Base-by-base conservation (phyloP, 1,139 yeast species). In the Geotrichum citri-aurantii region DNA sequence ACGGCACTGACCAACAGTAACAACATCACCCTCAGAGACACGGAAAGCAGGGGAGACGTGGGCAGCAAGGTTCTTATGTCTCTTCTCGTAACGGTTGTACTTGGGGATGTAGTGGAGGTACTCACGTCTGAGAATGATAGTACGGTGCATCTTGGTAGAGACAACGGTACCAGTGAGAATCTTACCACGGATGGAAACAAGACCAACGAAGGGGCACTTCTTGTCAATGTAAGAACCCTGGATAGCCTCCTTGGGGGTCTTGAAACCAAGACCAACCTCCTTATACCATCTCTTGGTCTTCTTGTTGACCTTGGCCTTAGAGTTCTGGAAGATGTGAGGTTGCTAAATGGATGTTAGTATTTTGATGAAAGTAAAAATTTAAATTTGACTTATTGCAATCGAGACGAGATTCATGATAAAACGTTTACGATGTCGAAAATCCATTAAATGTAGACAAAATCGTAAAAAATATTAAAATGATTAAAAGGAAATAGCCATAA, bases 31-130 rank as follows among this genome's bases (percentile, higher is more conserved):
- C 79, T 92, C 98, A 79, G 83, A 82, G 75, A 92, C 97, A 85
- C 99, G 96, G 98, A 93, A 93, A 81, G 99, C 99, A 81, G 99
- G 99, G 69, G 98, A 92, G 75, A 95, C 90, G 85, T 93, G 99
- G 75, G 97, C 99, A 79, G 99, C 95, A 69, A 95, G 85, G 86
- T 93, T 95, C 95, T 93, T 95, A 90, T 93, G 99, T 85, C 99
- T 92, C 90, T 93, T 93, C 85, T 93, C 99, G 88, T 91, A 93
- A 88, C 99, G 92, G 96, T 92, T 93, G 86, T 93, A 93, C 88
- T 95, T 93, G 81, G 98, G 96, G 80, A 93, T 88, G 83, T 90
- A 95, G 85, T 95, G 99, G 80, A 95, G 90, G 95, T 95, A 95
- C 78, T 93, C 99, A 85, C 99, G 93, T 88, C 99, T 92, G 84